Percentiles rank a stretch among this genome's conserved stretches.
Evolutionary conservation across 441 rosid genomes (phyloP).

Genomic region (California macrophylla): DNA sequence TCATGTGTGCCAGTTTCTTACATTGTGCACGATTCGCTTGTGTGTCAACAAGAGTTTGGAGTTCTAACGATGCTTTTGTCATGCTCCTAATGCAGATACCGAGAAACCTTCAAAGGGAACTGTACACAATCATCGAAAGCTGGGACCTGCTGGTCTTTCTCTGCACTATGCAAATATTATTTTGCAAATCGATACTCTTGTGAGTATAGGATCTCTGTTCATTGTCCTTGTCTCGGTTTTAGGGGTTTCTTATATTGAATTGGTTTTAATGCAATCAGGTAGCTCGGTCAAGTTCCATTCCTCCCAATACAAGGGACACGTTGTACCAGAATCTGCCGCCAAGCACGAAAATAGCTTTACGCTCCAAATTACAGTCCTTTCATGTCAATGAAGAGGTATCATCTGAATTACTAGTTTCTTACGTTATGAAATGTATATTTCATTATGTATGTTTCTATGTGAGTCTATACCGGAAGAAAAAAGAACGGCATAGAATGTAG

Average conservation of each 20-base stretch:
- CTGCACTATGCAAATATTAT: constrained; percentile 95
- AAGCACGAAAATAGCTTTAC: constrained; percentile 66
- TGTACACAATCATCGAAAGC: constrained; percentile 36
- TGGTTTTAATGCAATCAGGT: constrained; percentile 44
- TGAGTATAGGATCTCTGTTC: constrained; percentile 36
- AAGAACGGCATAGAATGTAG: not conserved
- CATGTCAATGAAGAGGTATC: constrained; percentile 73
- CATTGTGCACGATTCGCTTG: not conserved
- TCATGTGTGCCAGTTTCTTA: not conserved
- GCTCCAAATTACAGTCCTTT: constrained; percentile 56
- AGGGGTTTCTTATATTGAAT: constrained; percentile 4
- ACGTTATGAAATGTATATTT: not conserved
- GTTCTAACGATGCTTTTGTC: constrained; percentile 6
- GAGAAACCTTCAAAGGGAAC: constrained; percentile 43
- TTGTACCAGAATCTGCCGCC: constrained; percentile 96
- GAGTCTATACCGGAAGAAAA: not conserved
- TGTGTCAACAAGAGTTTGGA: not conserved
- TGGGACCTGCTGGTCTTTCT: constrained; percentile 94
- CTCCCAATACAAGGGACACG: constrained; percentile 86
- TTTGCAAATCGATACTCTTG: constrained; percentile 87
- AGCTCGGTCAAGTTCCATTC: constrained; percentile 85
- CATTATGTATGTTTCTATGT: not conserved
- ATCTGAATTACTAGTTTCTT: constrained; percentile 4
- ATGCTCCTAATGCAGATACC: constrained; percentile 37
- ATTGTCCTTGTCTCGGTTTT: constrained; percentile 8